Percentiles rank a stretch among this genome's conserved stretches.
Evolutionary conservation across 441 rosid genomes (phyloP).

Genomic region (Gossypium gossypioides): DNA sequence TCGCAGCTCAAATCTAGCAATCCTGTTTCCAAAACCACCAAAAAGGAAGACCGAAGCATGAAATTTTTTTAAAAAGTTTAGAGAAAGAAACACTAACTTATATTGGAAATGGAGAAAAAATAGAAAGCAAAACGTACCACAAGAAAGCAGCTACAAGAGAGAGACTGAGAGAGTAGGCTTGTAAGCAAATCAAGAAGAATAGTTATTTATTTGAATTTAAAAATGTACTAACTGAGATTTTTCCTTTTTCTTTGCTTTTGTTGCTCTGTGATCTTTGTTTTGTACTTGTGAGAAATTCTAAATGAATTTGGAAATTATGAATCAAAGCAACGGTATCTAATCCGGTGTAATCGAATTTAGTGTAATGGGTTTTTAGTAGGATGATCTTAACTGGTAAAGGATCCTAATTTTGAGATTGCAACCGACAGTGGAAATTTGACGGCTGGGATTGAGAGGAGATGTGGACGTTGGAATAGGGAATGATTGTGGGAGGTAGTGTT

Average conservation of each 20-base stretch:
- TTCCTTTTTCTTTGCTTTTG: background rate
- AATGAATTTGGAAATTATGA: constrained; percentile 1
- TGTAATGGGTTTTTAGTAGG: background rate
- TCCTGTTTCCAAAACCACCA: constrained; percentile 22
- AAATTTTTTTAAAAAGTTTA: constrained; percentile 4
- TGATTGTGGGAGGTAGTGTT: constrained; percentile 7
- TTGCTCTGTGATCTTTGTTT: background rate
- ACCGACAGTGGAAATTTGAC: background rate
- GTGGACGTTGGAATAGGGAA: background rate
- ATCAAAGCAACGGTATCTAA: constrained; percentile 10
- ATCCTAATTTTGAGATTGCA: background rate
- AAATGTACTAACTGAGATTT: constrained; percentile 12
- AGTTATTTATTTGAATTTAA: background rate
- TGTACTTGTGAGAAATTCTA: background rate
- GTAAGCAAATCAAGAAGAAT: constrained; percentile 19
- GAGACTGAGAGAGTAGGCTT: constrained; percentile 17
- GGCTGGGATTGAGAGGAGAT: background rate
- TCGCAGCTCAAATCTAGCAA: constrained; percentile 33
- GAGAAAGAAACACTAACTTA: constrained; percentile 6
- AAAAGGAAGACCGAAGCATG: constrained; percentile 16
- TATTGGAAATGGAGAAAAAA: constrained; percentile 2
- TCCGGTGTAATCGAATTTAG: background rate
- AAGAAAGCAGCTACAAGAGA: constrained; percentile 8
- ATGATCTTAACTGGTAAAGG: background rate
- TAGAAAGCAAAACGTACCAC: constrained; percentile 24